These are phyloP conservation scores for Metrosideros polymorpha DNA, from an alignment of 441 rosid species.

Conservation along the genomic window DNA sequence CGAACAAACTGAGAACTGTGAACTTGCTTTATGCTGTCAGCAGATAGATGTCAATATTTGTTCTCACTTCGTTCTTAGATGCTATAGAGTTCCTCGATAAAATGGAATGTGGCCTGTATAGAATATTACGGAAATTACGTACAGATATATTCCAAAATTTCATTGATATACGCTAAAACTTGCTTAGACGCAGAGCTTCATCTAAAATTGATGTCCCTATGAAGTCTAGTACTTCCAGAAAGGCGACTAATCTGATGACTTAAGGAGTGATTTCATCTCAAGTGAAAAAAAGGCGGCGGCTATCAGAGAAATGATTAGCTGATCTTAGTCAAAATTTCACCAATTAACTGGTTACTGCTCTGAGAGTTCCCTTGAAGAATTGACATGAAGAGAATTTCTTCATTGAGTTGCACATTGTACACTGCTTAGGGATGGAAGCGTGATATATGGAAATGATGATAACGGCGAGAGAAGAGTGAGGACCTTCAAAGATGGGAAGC, in stretches of 20 bases:
- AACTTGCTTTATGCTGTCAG: neutral
- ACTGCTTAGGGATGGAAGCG: conserved; percentile 57
- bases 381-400: neutral
- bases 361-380: neutral
- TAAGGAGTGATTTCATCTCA: neutral
- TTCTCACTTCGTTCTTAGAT: neutral
- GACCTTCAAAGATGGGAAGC: conserved; percentile 60
- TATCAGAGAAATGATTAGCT: neutral
- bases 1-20: neutral
- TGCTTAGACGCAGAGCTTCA: neutral
- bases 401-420: neutral
- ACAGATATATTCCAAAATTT: neutral
- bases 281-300: neutral
- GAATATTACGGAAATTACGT: neutral
- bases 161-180: neutral
- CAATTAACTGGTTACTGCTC: neutral
- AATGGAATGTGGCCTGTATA: neutral
- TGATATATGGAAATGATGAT: conserved; percentile 43
- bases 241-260: neutral
- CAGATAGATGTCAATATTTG: neutral
- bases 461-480: conserved; percentile 34
- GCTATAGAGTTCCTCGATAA: neutral
- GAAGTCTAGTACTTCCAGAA: neutral
- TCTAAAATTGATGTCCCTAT: neutral
- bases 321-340: neutral